Conservation (phyloP, 108 stramenopile genomes). For the Fragilaria radians region DNA sequence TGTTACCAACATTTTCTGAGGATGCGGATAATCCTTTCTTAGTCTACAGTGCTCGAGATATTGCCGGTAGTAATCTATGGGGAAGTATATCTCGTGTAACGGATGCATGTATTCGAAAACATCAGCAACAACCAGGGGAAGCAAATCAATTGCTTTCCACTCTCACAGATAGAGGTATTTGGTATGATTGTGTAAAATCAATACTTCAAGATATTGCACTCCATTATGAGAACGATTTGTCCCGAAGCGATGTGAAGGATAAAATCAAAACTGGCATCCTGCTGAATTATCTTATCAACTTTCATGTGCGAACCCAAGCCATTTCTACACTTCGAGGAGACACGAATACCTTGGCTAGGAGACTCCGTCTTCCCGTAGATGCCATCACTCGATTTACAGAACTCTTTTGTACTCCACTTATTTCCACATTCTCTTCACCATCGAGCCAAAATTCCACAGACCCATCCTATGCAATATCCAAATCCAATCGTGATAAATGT, state of each 20-base stretch:
- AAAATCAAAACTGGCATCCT: slow-evolving; percentile 49
- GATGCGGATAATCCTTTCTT: slow-evolving; percentile 41
- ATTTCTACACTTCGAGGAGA: slow-evolving; percentile 30
- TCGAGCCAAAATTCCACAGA: background rate
- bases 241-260: too few relatives aligned
- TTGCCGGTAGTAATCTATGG: slow-evolving; percentile 55
- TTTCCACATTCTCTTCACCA: slow-evolving; percentile 19
- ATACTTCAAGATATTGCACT: slow-evolving; percentile 1
- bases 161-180: slow-evolving; percentile 1
- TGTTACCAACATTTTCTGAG: slow-evolving; percentile 63
- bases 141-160: background rate
- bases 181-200: background rate
- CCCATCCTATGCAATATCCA: slow-evolving; percentile 20
- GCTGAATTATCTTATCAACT: slow-evolving; percentile 44
- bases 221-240: slow-evolving; percentile 4
- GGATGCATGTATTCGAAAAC: slow-evolving; percentile 45
- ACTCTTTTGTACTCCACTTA: slow-evolving; percentile 46
- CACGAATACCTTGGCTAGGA: slow-evolving; percentile 26
- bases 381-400: slow-evolving; percentile 46
- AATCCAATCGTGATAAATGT: slow-evolving; percentile 51
- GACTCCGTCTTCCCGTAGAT: slow-evolving; percentile 47
- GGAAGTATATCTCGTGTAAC: slow-evolving; percentile 44
- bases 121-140: slow-evolving; percentile 12
- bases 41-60: slow-evolving; percentile 55
- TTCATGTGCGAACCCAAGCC: slow-evolving; percentile 32